A percentile compares a stretch with the other conserved stretches of the same genome.
Conservation (phyloP, 495 filamentous ascomycete genomes). For the Aspergillus cristatus region DNA sequence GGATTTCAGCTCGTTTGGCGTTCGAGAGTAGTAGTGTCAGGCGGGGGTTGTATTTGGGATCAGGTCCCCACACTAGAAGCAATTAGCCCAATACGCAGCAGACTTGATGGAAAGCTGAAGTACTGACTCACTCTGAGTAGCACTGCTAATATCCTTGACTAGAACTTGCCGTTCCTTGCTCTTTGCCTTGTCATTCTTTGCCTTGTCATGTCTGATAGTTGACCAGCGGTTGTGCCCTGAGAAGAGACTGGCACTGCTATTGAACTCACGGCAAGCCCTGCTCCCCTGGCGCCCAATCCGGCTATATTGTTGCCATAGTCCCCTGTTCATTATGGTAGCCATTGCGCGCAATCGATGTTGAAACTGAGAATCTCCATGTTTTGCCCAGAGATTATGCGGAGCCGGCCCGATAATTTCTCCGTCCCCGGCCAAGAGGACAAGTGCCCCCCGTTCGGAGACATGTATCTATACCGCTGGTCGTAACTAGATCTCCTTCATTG, state of each 20-base stretch:
- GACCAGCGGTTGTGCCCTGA: conserved; percentile 90
- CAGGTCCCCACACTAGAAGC: conserved; percentile 50
- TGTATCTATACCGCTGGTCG: no score
- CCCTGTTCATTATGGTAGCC: conserved; percentile 9
- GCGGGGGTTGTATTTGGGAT: conserved; percentile 62
- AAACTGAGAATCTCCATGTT: no score
- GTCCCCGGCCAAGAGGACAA: conserved; percentile 23
- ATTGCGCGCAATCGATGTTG: conserved; percentile 2
- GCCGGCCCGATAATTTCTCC: conserved; percentile 31
- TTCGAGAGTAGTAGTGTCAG: conserved; percentile 59
- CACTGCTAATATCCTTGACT: conserved; percentile 42
- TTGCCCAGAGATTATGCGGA: background rate
- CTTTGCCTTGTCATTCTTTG: conserved; percentile 56
- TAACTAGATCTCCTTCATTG: background rate
- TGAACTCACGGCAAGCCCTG: conserved; percentile 35
- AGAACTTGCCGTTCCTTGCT: conserved; percentile 42
- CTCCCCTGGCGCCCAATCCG: conserved; percentile 6
- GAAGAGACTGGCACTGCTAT: conserved; percentile 33
- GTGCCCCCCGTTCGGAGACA: conserved; percentile 10
- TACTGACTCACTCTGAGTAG: conserved; percentile 41
- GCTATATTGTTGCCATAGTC: conserved; percentile 7
- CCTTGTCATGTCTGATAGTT: conserved; percentile 92
- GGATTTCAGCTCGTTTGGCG: conserved; percentile 80
- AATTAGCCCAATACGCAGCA: background rate
- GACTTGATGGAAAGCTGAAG: conserved; percentile 1